phyloP scores from a whole-genome alignment of 1,284 basidiomycete species.

The Wolfiporia cocos region DNA sequence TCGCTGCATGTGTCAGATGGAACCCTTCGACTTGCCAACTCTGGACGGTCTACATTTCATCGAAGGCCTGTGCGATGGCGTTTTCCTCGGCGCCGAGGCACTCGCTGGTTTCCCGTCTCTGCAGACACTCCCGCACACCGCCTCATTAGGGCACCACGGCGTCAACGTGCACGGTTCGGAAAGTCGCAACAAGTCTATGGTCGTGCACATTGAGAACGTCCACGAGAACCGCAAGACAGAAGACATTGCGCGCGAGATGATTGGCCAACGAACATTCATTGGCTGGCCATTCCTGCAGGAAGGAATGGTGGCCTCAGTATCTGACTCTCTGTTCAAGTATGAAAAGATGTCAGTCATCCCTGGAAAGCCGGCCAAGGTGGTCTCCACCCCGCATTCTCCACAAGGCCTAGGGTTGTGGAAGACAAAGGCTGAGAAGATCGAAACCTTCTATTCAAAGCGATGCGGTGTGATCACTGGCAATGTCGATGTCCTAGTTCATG shows the following conservation, averaged over 20 bases:
- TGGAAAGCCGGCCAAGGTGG: slow-evolving; percentile 48
- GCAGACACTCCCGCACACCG: slow-evolving; percentile 81
- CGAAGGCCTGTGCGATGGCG: slow-evolving; percentile 86
- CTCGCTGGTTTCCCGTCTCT: slow-evolving; percentile 96
- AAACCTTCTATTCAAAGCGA: slow-evolving; percentile 84
- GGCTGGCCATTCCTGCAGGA: slow-evolving; percentile 96
- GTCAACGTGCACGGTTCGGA: slow-evolving; percentile 94
- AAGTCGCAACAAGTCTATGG: slow-evolving; percentile 88
- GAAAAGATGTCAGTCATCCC: slow-evolving; percentile 61
- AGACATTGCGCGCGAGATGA: slow-evolving; percentile 70
- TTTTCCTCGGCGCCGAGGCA: slow-evolving; percentile 80
- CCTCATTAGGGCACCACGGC: slow-evolving; percentile 76
- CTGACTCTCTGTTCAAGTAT: slow-evolving; percentile 86
- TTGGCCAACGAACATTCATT: slow-evolving; percentile 77
- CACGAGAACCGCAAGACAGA: slow-evolving; percentile 65
- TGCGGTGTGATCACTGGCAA: slow-evolving; percentile 83
- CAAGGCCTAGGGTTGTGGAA: slow-evolving; percentile 70
- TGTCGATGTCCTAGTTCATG: slow-evolving; percentile 78
- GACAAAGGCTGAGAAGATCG: slow-evolving; percentile 74
- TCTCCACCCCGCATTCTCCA: slow-evolving; percentile 67
- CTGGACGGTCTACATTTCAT: slow-evolving; percentile 85
- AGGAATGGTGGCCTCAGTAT: slow-evolving; percentile 82
- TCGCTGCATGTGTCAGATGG: slow-evolving; percentile 75
- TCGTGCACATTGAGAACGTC: slow-evolving; percentile 79
- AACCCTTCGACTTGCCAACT: slow-evolving; percentile 82